These are phyloP conservation scores for Reticulomyxa filosa DNA, from an alignment of 78 protist genomes.

Conservation along the genomic window DNA sequence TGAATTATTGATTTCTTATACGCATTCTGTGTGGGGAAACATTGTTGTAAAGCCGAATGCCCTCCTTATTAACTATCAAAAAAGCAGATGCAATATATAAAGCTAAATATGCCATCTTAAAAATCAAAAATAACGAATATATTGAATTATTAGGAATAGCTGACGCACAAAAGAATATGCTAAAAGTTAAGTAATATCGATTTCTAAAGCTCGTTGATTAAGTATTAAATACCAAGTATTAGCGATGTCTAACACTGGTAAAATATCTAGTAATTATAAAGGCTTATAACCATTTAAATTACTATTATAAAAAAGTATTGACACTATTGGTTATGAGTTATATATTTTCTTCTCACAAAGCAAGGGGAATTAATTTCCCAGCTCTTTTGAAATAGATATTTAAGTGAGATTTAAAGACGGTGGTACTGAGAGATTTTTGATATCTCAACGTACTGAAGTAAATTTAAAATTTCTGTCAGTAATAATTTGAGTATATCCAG, in stretches of 20 bases:
- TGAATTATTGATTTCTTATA: neutral
- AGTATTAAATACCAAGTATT: neutral
- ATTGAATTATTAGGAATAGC: neutral
- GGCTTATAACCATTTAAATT: neutral
- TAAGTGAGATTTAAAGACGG: conserved; percentile 10
- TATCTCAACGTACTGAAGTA: neutral
- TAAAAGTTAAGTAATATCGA: conserved; percentile 10
- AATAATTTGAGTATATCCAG: conserved; percentile 14
- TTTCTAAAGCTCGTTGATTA: neutral
- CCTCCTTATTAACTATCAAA: neutral
- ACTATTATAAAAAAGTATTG: neutral
- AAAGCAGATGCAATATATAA: conserved; percentile 13
- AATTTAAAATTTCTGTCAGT: conserved; percentile 8
- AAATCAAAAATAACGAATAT: conserved; percentile 8
- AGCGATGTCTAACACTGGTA: too few relatives aligned
- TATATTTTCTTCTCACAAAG: conserved; percentile 5
- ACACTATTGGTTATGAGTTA: conserved; percentile 3
- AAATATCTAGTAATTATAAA: neutral
- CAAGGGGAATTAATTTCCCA: conserved; percentile 10
- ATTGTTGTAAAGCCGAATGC: conserved; percentile 4
- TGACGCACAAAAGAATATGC: too few relatives aligned
- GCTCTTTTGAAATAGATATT: conserved; percentile 16
- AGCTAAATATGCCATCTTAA: conserved; percentile 4
- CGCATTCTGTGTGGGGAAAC: too few relatives aligned
- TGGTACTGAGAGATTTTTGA: conserved; percentile 10